Evolutionary conservation across 2,329 filamentous ascomycete genomes (phyloP).

Genomic region (Diaporthe eres): DNA sequence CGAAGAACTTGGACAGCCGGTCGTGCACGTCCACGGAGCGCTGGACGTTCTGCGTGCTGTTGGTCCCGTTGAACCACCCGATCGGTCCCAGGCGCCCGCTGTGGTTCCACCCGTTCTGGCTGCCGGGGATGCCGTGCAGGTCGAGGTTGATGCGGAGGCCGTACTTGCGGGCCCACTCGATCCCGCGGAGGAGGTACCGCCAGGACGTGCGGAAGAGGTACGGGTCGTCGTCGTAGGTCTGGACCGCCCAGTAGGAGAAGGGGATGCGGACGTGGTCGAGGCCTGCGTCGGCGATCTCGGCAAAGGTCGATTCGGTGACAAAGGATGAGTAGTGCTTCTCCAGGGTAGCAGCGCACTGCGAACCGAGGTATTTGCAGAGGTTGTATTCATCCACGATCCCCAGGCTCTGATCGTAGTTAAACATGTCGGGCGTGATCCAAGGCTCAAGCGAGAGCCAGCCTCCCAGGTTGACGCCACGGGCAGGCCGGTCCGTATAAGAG

Average conservation of each 20-base stretch:
- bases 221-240: slow-evolving; percentile 86
- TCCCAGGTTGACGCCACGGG: slow-evolving; percentile 91
- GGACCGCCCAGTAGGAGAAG: slow-evolving; percentile 95
- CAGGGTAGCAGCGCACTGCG: slow-evolving; percentile 74
- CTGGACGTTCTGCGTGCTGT: slow-evolving; percentile 83
- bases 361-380: slow-evolving; percentile 78
- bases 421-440: slow-evolving; percentile 95
- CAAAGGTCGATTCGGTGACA: slow-evolving; percentile 86
- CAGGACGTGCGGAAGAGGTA: slow-evolving; percentile 90
- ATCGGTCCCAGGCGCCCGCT: slow-evolving; percentile 86
- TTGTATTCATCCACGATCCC: slow-evolving; percentile 91
- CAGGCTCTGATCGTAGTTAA: slow-evolving; percentile 74
- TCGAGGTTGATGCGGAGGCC: slow-evolving; percentile 94
- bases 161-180: slow-evolving; percentile 94
- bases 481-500: slow-evolving; percentile 82
- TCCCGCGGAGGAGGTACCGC: slow-evolving; percentile 92
- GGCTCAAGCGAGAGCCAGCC: slow-evolving; percentile 96
- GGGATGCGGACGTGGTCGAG: slow-evolving; percentile 98
- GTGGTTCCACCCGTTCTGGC: slow-evolving; percentile 98
- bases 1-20: slow-evolving; percentile 90
- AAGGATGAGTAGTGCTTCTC: slow-evolving; percentile 94
- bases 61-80: slow-evolving; percentile 90
- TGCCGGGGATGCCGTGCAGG: slow-evolving; percentile 90
- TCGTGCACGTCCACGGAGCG: slow-evolving; percentile 90
- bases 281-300: slow-evolving; percentile 86